Conservation (phyloP, 2,329 filamentous ascomycete species). For the Emergomyces pasteurianus region DNA sequence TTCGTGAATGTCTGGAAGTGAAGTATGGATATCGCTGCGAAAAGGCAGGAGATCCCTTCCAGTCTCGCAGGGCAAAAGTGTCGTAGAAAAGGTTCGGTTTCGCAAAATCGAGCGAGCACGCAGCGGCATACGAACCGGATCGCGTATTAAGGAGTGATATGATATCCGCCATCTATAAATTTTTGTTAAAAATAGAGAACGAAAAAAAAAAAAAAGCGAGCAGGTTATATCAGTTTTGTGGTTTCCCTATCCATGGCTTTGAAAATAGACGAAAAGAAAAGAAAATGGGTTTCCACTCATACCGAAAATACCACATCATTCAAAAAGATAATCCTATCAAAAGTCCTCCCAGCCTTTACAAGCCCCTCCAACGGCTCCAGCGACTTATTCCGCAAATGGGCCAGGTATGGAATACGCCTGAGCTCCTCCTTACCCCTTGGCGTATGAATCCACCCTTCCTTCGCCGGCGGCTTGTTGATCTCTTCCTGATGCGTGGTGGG, state of each 20-base stretch:
- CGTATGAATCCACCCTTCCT: constrained; percentile 55
- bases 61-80: constrained; percentile 58
- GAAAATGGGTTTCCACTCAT: constrained; percentile 1
- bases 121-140: constrained; percentile 48
- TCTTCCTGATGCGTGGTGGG: constrained; percentile 47
- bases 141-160: constrained; percentile 48
- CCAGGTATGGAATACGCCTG: constrained; percentile 57
- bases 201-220: too few species aligned
- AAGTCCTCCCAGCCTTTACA: constrained; percentile 39
- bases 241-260: too few species aligned
- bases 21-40: constrained; percentile 55
- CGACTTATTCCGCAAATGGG: constrained; percentile 52
- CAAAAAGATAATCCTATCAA: constrained; percentile 49
- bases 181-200: too few species aligned
- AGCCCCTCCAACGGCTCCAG: constrained; percentile 47
- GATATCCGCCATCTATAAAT: constrained; percentile 37
- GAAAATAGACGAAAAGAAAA: too few species aligned
- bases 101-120: constrained; percentile 60
- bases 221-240: too few species aligned
- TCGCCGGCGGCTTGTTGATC: constrained; percentile 33
- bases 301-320: constrained; percentile 37
- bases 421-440: constrained; percentile 42
- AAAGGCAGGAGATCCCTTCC: constrained; percentile 50
- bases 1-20: constrained; percentile 7
- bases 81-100: constrained; percentile 60